phyloP scores from a whole-genome alignment of 2,329 filamentous ascomycete genomes.

The Aspergillus sp. region DNA sequence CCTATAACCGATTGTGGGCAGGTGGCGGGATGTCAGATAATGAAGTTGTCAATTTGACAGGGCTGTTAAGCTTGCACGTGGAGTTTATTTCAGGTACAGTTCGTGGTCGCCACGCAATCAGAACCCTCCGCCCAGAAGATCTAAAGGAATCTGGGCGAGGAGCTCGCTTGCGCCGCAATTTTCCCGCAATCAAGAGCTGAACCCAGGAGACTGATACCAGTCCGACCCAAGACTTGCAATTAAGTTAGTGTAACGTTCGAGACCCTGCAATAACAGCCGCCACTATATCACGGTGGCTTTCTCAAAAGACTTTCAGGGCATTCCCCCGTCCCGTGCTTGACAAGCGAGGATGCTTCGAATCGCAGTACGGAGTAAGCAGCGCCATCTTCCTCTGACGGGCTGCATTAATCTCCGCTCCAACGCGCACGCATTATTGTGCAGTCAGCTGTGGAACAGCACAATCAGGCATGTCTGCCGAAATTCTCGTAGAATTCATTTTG shows the following conservation, averaged over 20 bases:
- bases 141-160: not conserved
- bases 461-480: not conserved
- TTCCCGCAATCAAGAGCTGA: slow-evolving; percentile 1
- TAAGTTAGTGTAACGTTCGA: slow-evolving; percentile 11
- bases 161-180: not conserved
- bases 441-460: not conserved
- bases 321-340: not conserved
- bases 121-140: not conserved
- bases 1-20: not conserved
- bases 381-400: not conserved
- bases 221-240: not conserved
- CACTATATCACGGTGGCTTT: slow-evolving; percentile 1
- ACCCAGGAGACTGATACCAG: not conserved
- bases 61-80: not conserved
- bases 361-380: not conserved
- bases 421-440: not conserved
- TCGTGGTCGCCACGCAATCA: not conserved
- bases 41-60: not conserved
- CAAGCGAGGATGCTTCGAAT: not conserved
- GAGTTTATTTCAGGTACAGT: not conserved
- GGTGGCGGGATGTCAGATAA: not conserved
- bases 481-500: not conserved
- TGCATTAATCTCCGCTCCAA: not conserved
- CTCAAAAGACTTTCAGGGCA: not conserved
- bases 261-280: slow-evolving; percentile 2